A percentile compares a stretch with the other conserved stretches of the same genome.
Conservation (phyloP, 371 early-diverging fungal species). For the Mortierella sp. region DNA sequence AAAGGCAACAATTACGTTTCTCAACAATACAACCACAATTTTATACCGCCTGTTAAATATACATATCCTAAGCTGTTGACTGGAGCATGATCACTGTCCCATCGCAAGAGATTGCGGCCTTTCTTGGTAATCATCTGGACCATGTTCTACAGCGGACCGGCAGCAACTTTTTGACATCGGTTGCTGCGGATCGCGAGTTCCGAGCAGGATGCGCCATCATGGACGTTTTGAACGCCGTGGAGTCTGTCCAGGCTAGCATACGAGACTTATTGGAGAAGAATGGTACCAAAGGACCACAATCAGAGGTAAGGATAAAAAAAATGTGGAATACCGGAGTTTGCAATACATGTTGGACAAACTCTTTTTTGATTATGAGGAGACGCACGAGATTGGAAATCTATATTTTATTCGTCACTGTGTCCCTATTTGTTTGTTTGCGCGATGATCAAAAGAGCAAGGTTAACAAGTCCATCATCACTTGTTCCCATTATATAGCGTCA, state of each 20-base stretch:
- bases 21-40: neutral
- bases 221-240: slow-evolving; percentile 52
- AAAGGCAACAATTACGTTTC: neutral
- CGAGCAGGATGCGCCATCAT: slow-evolving; percentile 54
- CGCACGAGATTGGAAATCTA: slow-evolving; percentile 9
- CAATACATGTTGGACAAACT: neutral
- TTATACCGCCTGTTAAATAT: neutral
- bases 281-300: slow-evolving; percentile 9
- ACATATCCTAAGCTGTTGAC: neutral
- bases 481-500: slow-evolving; percentile 15
- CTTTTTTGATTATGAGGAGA: neutral
- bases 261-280: slow-evolving; percentile 23
- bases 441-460: neutral
- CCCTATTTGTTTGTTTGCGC: neutral
- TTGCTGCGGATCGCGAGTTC: slow-evolving; percentile 51
- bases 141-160: slow-evolving; percentile 53
- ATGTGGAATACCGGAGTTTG: slow-evolving; percentile 16
- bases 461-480: neutral
- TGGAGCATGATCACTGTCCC: slow-evolving; percentile 55
- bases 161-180: slow-evolving; percentile 41
- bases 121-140: slow-evolving; percentile 51
- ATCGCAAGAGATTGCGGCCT: slow-evolving; percentile 56
- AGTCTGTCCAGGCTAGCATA: slow-evolving; percentile 39
- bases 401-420: slow-evolving; percentile 18
- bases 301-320: slow-evolving; percentile 31